Conservation (phyloP, 2,329 filamentous ascomycete species). For the Amphichorda felina region DNA sequence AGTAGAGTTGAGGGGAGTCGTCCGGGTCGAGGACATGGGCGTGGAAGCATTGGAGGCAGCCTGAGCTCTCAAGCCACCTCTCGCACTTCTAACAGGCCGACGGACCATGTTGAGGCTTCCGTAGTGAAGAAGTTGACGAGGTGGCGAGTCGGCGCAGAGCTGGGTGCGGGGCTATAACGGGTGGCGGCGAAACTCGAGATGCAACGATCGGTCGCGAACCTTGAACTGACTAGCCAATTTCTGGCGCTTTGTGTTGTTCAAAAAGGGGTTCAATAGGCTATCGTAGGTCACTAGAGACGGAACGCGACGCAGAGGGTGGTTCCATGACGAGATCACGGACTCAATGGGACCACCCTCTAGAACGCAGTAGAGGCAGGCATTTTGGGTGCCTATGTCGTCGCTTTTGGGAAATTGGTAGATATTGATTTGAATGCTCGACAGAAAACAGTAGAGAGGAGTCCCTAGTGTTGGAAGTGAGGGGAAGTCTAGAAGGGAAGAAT, state of each 20-base stretch:
- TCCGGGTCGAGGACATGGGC: not conserved
- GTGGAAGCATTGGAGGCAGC: not conserved
- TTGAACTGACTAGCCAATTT: not conserved
- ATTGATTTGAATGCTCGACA: not conserved
- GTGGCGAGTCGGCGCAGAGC: not conserved
- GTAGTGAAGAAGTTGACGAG: not conserved
- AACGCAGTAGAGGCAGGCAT: constrained; percentile 30
- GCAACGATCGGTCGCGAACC: not conserved
- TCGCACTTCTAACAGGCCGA: not conserved
- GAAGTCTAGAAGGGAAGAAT: not conserved
- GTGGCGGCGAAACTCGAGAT: not conserved
- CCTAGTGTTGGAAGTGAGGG: not conserved
- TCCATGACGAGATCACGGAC: constrained; percentile 35
- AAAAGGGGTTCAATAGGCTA: no score
- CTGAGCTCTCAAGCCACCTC: not conserved
- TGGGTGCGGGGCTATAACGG: not conserved
- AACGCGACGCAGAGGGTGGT: constrained; percentile 38
- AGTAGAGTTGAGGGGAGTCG: not conserved
- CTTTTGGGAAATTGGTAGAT: constrained; percentile 2
- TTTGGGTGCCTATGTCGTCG: constrained; percentile 7
- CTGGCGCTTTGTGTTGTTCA: no score
- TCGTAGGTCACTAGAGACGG: constrained; percentile 13
- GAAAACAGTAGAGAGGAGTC: not conserved
- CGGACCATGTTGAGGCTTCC: not conserved
- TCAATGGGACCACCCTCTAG: constrained; percentile 39